Base-by-base conservation (phyloP, 805 yeast genomes). In the Candida orba region DNA sequence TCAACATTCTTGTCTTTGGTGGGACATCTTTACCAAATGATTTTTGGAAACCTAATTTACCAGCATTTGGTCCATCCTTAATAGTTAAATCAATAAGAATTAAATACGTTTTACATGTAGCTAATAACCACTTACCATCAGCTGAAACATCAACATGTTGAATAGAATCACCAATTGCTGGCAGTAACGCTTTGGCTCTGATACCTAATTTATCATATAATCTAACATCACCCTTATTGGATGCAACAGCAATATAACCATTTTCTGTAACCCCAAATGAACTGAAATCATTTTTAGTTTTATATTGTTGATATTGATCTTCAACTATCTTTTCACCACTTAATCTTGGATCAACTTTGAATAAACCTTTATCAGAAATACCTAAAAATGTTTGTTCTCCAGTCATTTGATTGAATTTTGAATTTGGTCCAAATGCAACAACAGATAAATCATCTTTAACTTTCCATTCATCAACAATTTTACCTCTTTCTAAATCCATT, bases 391-490 rank as follows among this genome's bases (percentile, higher is more conserved):
- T 84, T 48, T 77, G 81, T 52, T 89, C 96, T 6, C 67, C 73
- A 0, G 89, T 77, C 58, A 81, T 64, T 57, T 84, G 95, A 33
- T 86, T 76, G 53, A 81, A 83, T 62, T 87, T 88, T 40, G 72
- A 63, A n/a, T 78, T 69, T 5, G 95, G 90, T 3, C 82, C 84
- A 59, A 79, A 81, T 27, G 74, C 69, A 15, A 73, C 75, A 25
- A 81, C 68, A 17, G 78, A 69, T 8, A 71, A 49, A 23, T 64
- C 64, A 17, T 60, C 68, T 41, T 73, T 73, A 18, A 84, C 69
- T 31, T 72, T 65, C 93, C 95, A 89, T 57, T 86, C 93, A 58
- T 89, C 96, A n/a, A 89, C 83, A 42, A 89, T 73, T 56, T 80
- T 69, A 13, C 96, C 96, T 45, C 78, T 72, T 56, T 76, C 84